Base-by-base conservation (phyloP, 208 protist genomes). In the Wallacemonas rigidus region DNA sequence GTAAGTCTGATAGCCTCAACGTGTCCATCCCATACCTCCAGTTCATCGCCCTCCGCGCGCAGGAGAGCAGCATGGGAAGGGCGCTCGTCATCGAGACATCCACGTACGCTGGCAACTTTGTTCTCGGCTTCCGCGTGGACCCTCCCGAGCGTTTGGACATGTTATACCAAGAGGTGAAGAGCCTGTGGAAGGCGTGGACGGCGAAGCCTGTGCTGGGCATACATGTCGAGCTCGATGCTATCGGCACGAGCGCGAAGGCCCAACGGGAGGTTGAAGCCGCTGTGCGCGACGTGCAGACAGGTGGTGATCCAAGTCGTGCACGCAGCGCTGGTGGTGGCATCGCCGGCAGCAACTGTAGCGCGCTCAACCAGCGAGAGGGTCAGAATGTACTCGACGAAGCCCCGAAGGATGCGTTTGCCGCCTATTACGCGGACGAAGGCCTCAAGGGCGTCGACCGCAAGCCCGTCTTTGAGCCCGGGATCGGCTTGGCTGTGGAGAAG, bases 11-110 rank as follows among this genome's bases (percentile, higher is more conserved):
- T 53, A 90, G 93, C 80, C 98, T 99, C 71, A 99, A 99, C 82
- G 94, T 98, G 35, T 97, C 88, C 38, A 96, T 99, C 55, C 98
- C 98, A 17, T 99, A 98, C 69, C 57, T 98, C 17, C 97, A 99
- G 76, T 82, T 98, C 26, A 89, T 80, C 35, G 78, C 76, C 38
- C 44, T 98, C 14, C 76, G 76, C 45, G 71, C 92, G 12, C 87
- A 94, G 70, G 76, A 90, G 36, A 96, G 92, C 14, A 92, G 88
- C 48, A 96, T 94, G 69, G 95, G 95, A 2, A 72, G 67, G 26
- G 86, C 92, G 7, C 80, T 98, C 15, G 88, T 97, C 1, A 60
- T 98, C 9, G 86, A 96, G 64, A 94, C 88, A 4, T 90, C 85
- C 9, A 40, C 6, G 17, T 83, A 82, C 58, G 84, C 81, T 14